These are phyloP conservation scores for Agaricales sp. DNA, from an alignment of 1,284 basidiomycete species.

Conservation along the genomic window DNA sequence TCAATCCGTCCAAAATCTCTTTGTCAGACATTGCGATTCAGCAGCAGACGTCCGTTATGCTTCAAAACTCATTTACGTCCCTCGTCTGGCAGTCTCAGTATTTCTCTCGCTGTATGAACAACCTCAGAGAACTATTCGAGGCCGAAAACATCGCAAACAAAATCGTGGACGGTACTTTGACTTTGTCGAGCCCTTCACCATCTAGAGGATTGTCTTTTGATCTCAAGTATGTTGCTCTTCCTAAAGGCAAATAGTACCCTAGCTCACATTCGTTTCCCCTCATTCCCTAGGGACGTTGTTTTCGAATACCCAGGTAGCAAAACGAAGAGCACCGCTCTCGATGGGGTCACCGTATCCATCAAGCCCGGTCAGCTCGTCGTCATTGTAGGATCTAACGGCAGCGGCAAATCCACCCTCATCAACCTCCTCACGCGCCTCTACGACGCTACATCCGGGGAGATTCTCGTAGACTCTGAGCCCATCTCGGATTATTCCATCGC, in stretches of 20 bases:
- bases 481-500: constrained; percentile 22
- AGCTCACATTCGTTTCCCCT: too few relatives aligned
- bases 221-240: constrained; percentile 17
- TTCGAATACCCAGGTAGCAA: constrained; percentile 37
- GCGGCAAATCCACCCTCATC: constrained; percentile 32
- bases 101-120: constrained; percentile 10
- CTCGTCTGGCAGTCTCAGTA: constrained; percentile 4
- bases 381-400: constrained; percentile 35
- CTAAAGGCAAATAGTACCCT: too few relatives aligned
- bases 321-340: constrained; percentile 26
- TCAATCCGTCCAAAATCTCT: constrained; percentile 21
- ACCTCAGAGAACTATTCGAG: constrained; percentile 14
- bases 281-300: constrained; percentile 25
- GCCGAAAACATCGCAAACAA: constrained; percentile 11
- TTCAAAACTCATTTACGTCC: constrained; percentile 14
- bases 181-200: constrained; percentile 15
- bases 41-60: constrained; percentile 17
- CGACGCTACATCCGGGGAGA: constrained; percentile 26
- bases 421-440: constrained; percentile 35
- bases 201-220: constrained; percentile 26
- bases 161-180: constrained; percentile 15
- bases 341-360: constrained; percentile 29
- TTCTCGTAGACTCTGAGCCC: constrained; percentile 28
- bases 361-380: constrained; percentile 35
- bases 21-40: constrained; percentile 24